These are phyloP conservation scores for Tardiomyces blankii DNA, from an alignment of 1,139 yeast genomes.

Conservation along the genomic window DNA sequence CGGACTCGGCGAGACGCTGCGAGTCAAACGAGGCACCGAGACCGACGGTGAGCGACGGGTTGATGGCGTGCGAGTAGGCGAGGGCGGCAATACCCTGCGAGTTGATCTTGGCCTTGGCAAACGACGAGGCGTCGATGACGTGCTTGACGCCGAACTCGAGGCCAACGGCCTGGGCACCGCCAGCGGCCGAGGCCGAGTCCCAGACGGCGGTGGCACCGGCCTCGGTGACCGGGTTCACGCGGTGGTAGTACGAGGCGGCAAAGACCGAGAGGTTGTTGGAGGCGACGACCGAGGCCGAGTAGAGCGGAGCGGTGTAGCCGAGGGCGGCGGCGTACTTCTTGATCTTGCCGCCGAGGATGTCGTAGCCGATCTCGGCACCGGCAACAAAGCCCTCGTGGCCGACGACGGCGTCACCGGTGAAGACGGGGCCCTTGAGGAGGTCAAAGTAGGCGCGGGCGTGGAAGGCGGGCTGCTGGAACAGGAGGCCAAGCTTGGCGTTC, in stretches of 20 bases:
- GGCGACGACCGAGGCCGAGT: conserved; percentile 82
- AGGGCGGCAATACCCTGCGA: conserved; percentile 94
- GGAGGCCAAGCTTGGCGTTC: conserved; percentile 84
- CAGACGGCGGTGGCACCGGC: conserved; percentile 97
- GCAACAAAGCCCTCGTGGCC: conserved; percentile 96
- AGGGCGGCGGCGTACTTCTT: conserved; percentile 91
- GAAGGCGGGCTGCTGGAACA: conserved; percentile 87
- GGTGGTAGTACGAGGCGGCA: conserved; percentile 97
- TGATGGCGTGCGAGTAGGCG: conserved; percentile 88
- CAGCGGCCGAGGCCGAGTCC: conserved; percentile 70
- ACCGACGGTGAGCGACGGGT: conserved; percentile 97
- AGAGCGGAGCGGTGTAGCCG: conserved; percentile 84
- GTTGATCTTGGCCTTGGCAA: conserved; percentile 93
- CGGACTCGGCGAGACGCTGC: conserved; percentile 90
- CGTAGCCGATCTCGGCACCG: conserved; percentile 97
- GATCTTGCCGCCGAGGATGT: conserved; percentile 83
- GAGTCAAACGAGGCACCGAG: conserved; percentile 97
- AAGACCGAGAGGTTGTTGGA: conserved; percentile 82
- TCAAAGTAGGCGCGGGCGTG: conserved; percentile 94
- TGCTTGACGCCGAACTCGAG: conserved; percentile 97
- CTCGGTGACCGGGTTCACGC: conserved; percentile 81
- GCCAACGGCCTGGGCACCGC: conserved; percentile 44
- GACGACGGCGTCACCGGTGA: conserved; percentile 88
- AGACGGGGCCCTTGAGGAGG: conserved; percentile 88
- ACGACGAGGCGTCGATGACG: conserved; percentile 74